Conservation (phyloP, 257 asterid species). For the Ocimum tenuiflorum region DNA sequence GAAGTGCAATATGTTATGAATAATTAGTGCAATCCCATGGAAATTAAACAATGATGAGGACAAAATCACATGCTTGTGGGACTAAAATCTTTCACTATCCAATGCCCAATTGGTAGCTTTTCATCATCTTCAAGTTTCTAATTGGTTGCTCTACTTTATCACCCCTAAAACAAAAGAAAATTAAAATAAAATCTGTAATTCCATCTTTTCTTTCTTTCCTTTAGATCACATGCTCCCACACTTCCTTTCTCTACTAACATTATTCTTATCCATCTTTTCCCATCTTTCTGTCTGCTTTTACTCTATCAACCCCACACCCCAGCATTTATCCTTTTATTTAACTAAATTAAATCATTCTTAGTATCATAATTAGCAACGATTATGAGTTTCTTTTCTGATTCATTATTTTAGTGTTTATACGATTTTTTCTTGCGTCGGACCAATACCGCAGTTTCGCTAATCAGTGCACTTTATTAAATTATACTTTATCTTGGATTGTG, state of each 20-base stretch:
- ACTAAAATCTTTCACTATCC: constrained; percentile 19
- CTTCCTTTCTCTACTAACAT: constrained; percentile 30
- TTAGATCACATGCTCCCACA: constrained; percentile 59
- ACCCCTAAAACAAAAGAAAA: no score
- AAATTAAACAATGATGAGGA: constrained; percentile 14
- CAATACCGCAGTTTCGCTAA: constrained; percentile 21
- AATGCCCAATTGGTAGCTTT: constrained; percentile 12
- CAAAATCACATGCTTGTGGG: constrained; percentile 47
- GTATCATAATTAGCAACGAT: constrained; percentile 21
- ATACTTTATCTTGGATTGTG: neutral
- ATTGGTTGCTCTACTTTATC: constrained; percentile 20
- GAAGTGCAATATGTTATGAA: constrained; percentile 9
- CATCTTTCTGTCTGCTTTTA: constrained; percentile 27
- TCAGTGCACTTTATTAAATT: constrained; percentile 34
- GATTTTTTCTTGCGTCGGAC: no score
- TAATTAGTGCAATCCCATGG: constrained; percentile 29
- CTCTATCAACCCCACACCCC: constrained; percentile 34
- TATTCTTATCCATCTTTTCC: constrained; percentile 39
- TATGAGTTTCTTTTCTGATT: neutral
- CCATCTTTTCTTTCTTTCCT: constrained; percentile 24
- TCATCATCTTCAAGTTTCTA: constrained; percentile 10
- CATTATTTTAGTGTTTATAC: no score
- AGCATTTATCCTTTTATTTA: neutral
- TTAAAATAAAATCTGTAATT: constrained; percentile 13
- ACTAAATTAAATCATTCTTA: constrained; percentile 26